Conservation (phyloP, 495 filamentous ascomycete genomes). For the Aspergillus asperescens region DNA sequence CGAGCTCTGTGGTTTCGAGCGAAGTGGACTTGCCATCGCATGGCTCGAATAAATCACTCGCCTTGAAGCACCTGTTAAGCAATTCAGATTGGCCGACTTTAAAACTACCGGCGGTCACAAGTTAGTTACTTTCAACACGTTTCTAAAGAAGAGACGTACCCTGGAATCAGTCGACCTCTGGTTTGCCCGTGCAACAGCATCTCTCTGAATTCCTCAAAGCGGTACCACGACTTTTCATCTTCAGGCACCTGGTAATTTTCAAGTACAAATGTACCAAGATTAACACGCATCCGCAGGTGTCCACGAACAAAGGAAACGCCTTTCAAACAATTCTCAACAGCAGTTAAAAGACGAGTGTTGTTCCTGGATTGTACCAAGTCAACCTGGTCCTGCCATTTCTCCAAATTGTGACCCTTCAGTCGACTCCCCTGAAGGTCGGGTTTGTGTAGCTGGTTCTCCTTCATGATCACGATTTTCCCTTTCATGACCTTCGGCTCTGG, state of each 20-base stretch:
- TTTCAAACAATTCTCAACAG: slow-evolving; percentile 27
- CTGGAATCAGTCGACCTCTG: slow-evolving; percentile 34
- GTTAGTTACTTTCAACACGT: not conserved
- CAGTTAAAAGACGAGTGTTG: slow-evolving; percentile 20
- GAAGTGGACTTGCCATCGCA: slow-evolving; percentile 34
- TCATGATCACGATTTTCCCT: slow-evolving; percentile 16
- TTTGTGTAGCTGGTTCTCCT: slow-evolving; percentile 12
- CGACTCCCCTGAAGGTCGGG: slow-evolving; percentile 10
- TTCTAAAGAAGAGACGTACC: slow-evolving; percentile 25
- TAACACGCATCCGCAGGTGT: slow-evolving; percentile 49
- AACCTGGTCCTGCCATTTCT: slow-evolving; percentile 13
- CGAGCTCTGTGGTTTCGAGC: slow-evolving; percentile 24
- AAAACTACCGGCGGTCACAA: slow-evolving; percentile 14
- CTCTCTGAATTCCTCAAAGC: slow-evolving; percentile 45
- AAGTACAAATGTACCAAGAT: slow-evolving; percentile 52
- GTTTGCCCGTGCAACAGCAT: slow-evolving; percentile 40
- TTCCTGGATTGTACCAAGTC: slow-evolving; percentile 24
- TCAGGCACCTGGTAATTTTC: slow-evolving; percentile 36
- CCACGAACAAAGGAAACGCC: slow-evolving; percentile 32
- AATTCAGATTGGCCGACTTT: slow-evolving; percentile 22
- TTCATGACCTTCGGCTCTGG: slow-evolving; percentile 21
- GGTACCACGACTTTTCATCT: slow-evolving; percentile 30
- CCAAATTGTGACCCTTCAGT: slow-evolving; percentile 1
- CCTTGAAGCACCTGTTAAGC: slow-evolving; percentile 23
- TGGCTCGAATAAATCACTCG: slow-evolving; percentile 43